phyloP scores from a whole-genome alignment of 768 basidiomycete species.

The Termitomyces sp. region DNA sequence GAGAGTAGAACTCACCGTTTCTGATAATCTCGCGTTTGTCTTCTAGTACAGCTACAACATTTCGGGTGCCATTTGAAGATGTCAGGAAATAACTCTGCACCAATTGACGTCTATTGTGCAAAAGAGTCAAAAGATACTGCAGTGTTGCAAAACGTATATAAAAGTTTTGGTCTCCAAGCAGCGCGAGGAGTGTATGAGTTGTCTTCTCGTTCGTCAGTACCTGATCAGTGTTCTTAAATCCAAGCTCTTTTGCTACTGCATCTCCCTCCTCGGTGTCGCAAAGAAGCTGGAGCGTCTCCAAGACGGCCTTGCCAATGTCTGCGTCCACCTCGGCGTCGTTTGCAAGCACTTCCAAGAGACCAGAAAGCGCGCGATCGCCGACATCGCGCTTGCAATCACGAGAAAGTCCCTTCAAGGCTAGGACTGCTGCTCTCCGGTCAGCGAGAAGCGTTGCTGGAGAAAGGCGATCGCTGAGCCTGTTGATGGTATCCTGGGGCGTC shows the following conservation, averaged over 20 bases:
- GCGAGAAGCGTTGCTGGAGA: slow-evolving; percentile 87
- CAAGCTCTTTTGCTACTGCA: slow-evolving; percentile 58
- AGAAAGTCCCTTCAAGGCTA: slow-evolving; percentile 88
- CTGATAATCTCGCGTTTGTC: slow-evolving; percentile 88
- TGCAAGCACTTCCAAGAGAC: slow-evolving; percentile 76
- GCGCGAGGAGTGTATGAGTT: slow-evolving; percentile 69
- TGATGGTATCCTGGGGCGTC: slow-evolving; percentile 81
- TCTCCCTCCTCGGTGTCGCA: slow-evolving; percentile 72
- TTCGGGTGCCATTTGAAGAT: slow-evolving; percentile 70
- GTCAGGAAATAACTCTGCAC: slow-evolving; percentile 93
- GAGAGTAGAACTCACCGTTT: slow-evolving; percentile 57
- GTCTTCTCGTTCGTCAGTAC: slow-evolving; percentile 72
- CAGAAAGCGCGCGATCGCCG: slow-evolving; percentile 70
- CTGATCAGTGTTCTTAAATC: slow-evolving; percentile 77
- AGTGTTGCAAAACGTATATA: slow-evolving; percentile 84
- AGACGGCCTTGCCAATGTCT: slow-evolving; percentile 87
- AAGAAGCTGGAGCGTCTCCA: slow-evolving; percentile 84
- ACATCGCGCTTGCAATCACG: slow-evolving; percentile 92
- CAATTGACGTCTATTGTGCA: slow-evolving; percentile 76
- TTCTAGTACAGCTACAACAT: slow-evolving; percentile 71
- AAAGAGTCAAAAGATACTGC: slow-evolving; percentile 74
- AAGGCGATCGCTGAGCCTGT: slow-evolving; percentile 83
- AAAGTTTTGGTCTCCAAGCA: slow-evolving; percentile 76
- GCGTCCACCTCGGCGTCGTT: slow-evolving; percentile 89
- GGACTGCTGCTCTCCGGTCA: slow-evolving; percentile 90